A percentile compares a stretch with the other conserved stretches of the same genome.
Evolutionary conservation across 2,329 filamentous ascomycete genomes (phyloP).

Genomic region (Colletotrichum gigasporum): DNA sequence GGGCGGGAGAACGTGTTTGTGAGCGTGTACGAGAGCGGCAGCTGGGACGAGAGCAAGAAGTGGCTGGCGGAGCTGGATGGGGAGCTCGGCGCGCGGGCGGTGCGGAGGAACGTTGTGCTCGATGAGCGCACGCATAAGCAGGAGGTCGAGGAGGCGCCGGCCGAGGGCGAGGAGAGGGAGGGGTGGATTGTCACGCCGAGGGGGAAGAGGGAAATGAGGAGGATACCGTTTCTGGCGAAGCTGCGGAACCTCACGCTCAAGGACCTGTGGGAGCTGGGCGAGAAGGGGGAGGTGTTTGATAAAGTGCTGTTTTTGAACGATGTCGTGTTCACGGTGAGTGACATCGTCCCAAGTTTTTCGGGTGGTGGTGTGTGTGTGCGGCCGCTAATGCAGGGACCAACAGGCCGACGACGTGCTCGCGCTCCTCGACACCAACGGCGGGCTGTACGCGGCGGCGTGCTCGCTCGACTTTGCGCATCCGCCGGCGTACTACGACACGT

Average conservation of each 20-base stretch:
- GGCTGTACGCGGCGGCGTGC: constrained; percentile 70
- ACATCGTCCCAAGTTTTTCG: background rate
- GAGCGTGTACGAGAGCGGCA: constrained; percentile 74
- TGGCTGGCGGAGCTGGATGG: constrained; percentile 66
- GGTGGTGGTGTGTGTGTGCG: background rate
- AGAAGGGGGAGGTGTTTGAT: constrained; percentile 62
- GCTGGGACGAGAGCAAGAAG: constrained; percentile 73
- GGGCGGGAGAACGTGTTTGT: constrained; percentile 74
- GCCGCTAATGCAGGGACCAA: background rate
- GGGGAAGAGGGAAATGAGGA: constrained; percentile 64
- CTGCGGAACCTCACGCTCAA: constrained; percentile 72
- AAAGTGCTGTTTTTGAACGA: constrained; percentile 71
- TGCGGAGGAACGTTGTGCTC: constrained; percentile 64
- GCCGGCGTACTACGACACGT: constrained; percentile 69
- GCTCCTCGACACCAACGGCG: constrained; percentile 65
- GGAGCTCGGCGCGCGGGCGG: constrained; percentile 59
- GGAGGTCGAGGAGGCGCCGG: constrained; percentile 50
- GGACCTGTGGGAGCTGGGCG: constrained; percentile 62
- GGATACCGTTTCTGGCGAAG: constrained; percentile 75
- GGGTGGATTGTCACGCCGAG: constrained; percentile 73
- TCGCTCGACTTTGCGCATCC: constrained; percentile 67
- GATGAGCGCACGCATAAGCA: constrained; percentile 68
- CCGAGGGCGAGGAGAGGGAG: constrained; percentile 44
- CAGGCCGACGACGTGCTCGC: constrained; percentile 64
- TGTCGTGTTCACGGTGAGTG: constrained; percentile 65